Evolutionary conservation across 2,329 filamentous ascomycete species (phyloP), one percentile per base, ranked within the genome.

Genomic region (Coniochaeta prunicola): DNA sequence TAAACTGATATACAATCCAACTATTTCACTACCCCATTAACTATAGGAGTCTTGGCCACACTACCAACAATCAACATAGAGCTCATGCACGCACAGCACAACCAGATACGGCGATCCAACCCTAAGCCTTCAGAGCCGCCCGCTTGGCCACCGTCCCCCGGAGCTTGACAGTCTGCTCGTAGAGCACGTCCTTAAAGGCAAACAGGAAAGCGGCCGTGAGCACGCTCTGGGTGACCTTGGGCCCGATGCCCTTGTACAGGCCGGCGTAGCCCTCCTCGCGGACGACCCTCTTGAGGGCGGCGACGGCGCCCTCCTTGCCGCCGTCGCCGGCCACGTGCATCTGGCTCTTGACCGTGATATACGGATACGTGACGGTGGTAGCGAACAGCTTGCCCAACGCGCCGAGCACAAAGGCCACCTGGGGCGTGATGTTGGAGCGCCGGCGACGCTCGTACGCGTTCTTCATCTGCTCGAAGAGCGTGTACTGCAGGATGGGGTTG

Each of bases 401-500:
- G 62, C 94, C 94, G 2, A 99, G 81, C 70, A 94, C 84, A 74
- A 99, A 99, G 56, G 91, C 92, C 65, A 96, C 85, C 58, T 85
- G 88, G 1, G 93, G 91, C 0, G 91, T 96, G 59, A 97, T 84
- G 66, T 88, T 86, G 60, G 77, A 71, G 80, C 76, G 71, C 81
- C 76, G 66, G 15, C 70, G 69, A 24, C 66, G 89, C 83, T 97
- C 93, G 59, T 97, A 76, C 28, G 82, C 69, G 72, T 97, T 96
- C 84, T 97, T 97, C 78, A 97, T 80, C 80, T 99, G 93, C 81
- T 99, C 94, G 68, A 97, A 99, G 59, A 99, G 89, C 17, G 94
- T 99, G 76, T 99, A 99, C 78, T 99, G 94, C 64, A 99, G 79
- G 65, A 99, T 99, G 4, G 94, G 94, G 78, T 99, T 99, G 77